Evolutionary conservation across 2,329 filamentous ascomycete genomes (phyloP), one percentile per base, ranked within the genome.

Genomic region (Ceratocystis variospora): DNA sequence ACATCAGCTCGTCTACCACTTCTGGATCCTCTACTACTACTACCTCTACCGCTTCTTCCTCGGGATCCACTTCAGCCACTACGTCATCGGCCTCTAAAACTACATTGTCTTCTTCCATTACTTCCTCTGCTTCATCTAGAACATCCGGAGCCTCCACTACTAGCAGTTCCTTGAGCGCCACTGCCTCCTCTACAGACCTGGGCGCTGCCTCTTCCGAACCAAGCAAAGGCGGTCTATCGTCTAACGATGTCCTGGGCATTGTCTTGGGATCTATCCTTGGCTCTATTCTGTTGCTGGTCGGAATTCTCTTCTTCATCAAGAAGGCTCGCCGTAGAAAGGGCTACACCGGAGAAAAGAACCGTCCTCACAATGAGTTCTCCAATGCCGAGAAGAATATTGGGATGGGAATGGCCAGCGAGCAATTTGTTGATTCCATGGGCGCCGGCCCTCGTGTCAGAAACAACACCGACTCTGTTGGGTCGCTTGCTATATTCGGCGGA

Each of bases 241-340:
- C 78, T 73, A 78, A 81, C 75, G 70, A 84, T 6, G 87, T 96
- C 33, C 80, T 96, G 1, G 92, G 89, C 44, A 89, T 89, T 63
- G 89, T 89, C 0, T 80, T 97, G 0, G 91, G 92, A 12, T 85
- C 87, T n/a, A 85, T 96, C 25, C 82, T 89, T 64, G 90, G 88
- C 19, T 78, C 90, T 64, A 85, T 87, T 22, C 76, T 85, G 0
- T 73, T 96, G 5, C 77, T 95, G n/a, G 41, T 66, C 44, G 79
- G 88, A 31, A 74, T 89, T 1, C 73, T 90, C n/a, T 80, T 96
- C 22, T 78, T 94, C 63, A 79, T 88, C 33, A 76, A 65, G 22
- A 63, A 19, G 31, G 50, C 50, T 7, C 66, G 66, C 8, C 57
- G 64, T 19, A 61, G 37, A 33, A 63, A 63, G 59, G 66, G 66